Base-by-base conservation (phyloP, 2,329 filamentous ascomycete genomes). In the Fusarium fujikuroi region DNA sequence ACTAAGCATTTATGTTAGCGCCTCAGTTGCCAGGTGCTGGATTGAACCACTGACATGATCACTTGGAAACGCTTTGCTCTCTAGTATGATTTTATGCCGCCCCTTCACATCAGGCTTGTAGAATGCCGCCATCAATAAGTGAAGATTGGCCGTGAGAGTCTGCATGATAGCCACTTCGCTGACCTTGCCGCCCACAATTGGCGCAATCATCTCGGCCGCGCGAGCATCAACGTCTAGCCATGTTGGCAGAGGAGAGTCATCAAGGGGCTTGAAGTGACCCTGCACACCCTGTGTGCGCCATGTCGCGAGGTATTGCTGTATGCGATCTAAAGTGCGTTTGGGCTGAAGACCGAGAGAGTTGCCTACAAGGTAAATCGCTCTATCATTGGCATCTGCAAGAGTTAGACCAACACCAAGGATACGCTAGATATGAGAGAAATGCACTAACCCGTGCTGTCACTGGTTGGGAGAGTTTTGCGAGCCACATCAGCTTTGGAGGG, bases 281-380 rank as follows among this genome's bases (percentile, higher is more conserved):
- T 92, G 90, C 19, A 97, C 94, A 28, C 91, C 94, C 75, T 95
- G 92, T 1, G 90, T 91, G 3, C 91, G 91, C 94, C 94, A 97
- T 15, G 93, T 93, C 53, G 91, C 87, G 6, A 96, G 87, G 76
- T 95, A 93, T 32, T 89, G 87, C 61, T 90, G 85, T 69, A 96
- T 85, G 53, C 87, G 85, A 4, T 89, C 90, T 34, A 86, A 86
- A n/a, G 80, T 82, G 60, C 80, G 79, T 64, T 87, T 88, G 46
- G 94, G 93, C 79, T 96, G 94, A 19, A 95, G 87, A 46, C 94
- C 94, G 4, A 97, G 87, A 0, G 93, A 96, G 83, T 97, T 96
- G 62, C 94, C 94, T 73, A 93, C 95, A 60, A 97, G 89, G 80
- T 97, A 97, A 60, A 92, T 91, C 63, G 87, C 66, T 44, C 69